Evolutionary conservation across 176 grass and related monocot species (phyloP).

Genomic region (Pontederia crassipes): DNA sequence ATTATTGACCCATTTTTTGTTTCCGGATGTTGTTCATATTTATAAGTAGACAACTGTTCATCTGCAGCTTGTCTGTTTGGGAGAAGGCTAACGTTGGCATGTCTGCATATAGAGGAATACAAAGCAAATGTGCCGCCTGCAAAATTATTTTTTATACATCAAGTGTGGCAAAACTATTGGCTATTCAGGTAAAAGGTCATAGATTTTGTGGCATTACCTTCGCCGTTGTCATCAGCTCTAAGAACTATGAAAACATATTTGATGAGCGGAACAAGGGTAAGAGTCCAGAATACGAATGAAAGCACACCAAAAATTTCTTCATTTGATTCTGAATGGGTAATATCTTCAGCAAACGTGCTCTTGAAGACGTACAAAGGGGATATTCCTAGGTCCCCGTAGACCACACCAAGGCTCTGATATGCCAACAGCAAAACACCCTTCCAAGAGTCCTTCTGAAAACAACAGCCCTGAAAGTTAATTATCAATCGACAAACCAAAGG

Average conservation of each 20-base stretch:
- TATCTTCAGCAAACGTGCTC: constrained; percentile 97
- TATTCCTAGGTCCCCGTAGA: constrained; percentile 94
- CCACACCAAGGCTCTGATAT: constrained; percentile 94
- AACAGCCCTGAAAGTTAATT: constrained; percentile 13
- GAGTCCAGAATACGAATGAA: constrained; percentile 98
- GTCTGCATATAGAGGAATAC: constrained; percentile 90
- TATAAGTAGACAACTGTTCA: constrained; percentile 93
- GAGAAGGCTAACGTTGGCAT: constrained; percentile 87
- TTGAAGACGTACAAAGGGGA: constrained; percentile 90
- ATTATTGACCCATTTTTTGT: constrained; percentile 35
- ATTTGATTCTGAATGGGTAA: constrained; percentile 84
- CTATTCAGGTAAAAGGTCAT: background rate
- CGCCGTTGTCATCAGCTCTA: constrained; percentile 86
- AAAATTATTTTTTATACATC: constrained; percentile 2
- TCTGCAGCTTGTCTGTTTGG: constrained; percentile 85
- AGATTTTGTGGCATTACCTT: constrained; percentile 38
- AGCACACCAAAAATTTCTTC: constrained; percentile 94
- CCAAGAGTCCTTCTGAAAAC: constrained; percentile 81
- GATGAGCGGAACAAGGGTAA: constrained; percentile 84
- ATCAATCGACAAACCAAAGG: background rate
- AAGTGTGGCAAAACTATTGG: background rate
- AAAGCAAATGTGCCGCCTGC: constrained; percentile 90
- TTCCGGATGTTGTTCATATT: constrained; percentile 55
- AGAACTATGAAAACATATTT: constrained; percentile 97
- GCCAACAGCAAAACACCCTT: constrained; percentile 73